phyloP scores from a whole-genome alignment of 768 basidiomycete species.

The Pleurotus ostreatus region DNA sequence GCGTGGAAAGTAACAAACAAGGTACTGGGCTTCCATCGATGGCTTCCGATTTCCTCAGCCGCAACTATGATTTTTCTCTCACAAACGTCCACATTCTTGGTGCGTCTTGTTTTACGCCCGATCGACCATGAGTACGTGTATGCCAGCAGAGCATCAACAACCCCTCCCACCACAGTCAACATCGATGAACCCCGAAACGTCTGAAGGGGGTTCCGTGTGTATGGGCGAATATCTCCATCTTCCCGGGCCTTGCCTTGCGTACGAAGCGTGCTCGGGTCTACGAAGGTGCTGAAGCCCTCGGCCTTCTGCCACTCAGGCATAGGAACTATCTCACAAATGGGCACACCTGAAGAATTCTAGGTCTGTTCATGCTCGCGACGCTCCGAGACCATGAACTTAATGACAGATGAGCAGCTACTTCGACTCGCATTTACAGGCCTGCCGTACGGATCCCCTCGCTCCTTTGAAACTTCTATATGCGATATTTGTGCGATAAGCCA shows the following conservation, averaged over 20 bases:
- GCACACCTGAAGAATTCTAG: neutral
- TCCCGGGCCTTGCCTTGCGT: neutral
- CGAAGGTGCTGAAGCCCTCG: neutral
- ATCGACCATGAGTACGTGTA: neutral
- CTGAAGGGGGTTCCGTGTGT: neutral
- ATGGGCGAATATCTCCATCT: neutral
- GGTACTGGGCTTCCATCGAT: conserved; percentile 4
- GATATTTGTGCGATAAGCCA: neutral
- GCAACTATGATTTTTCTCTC: neutral
- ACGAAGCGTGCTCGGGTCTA: neutral
- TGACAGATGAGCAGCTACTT: neutral
- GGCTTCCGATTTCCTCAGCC: neutral
- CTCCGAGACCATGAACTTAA: neutral
- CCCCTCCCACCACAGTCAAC: neutral
- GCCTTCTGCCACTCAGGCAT: neutral
- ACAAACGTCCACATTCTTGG: neutral
- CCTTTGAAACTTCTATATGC: too few species aligned
- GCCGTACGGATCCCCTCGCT: too few species aligned
- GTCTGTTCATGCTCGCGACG: neutral
- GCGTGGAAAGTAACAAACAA: neutral
- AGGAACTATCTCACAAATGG: conserved; percentile 3
- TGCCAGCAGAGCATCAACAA: neutral
- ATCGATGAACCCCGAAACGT: neutral
- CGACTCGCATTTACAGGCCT: neutral
- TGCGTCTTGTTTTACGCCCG: neutral